phyloP scores from a whole-genome alignment of 192 early-diverging fungal genomes.

The Geosiphon pyriformis region DNA sequence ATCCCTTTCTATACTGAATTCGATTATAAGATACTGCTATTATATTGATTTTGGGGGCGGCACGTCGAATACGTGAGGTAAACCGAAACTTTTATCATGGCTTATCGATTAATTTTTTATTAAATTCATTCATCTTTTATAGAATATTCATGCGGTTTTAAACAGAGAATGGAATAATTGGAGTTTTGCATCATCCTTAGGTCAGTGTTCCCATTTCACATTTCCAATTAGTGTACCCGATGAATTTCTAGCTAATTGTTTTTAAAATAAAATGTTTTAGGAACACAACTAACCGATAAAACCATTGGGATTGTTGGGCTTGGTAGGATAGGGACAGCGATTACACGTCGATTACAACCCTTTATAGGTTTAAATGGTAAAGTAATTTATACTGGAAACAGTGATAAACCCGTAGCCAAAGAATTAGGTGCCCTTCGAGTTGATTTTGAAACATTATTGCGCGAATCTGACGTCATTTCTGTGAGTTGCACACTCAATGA shows the following conservation, averaged over 20 bases:
- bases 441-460: constrained; percentile 53
- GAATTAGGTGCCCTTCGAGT: constrained; percentile 46
- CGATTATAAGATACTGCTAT: constrained; percentile 55
- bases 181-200: constrained; percentile 50
- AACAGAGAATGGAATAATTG: constrained; percentile 52
- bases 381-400: constrained; percentile 59
- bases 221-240: not conserved
- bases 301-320: constrained; percentile 81
- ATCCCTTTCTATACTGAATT: not conserved
- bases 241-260: not conserved
- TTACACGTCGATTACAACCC: constrained; percentile 58
- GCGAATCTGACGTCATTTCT: constrained; percentile 64
- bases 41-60: constrained; percentile 67
- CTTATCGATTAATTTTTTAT: not conserved
- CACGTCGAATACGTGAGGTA: constrained; percentile 61
- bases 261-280: constrained; percentile 24
- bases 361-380: constrained; percentile 50
- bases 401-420: constrained; percentile 44
- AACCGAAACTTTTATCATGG: too few species aligned
- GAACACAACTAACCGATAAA: constrained; percentile 69
- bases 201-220: not conserved
- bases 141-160: constrained; percentile 29
- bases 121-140: not conserved
- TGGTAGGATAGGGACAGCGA: constrained; percentile 76
- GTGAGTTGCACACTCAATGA: constrained; percentile 69